Evolutionary conservation across 208 protist species (phyloP).

Genomic region (Acanthamoeba polyphaga): DNA sequence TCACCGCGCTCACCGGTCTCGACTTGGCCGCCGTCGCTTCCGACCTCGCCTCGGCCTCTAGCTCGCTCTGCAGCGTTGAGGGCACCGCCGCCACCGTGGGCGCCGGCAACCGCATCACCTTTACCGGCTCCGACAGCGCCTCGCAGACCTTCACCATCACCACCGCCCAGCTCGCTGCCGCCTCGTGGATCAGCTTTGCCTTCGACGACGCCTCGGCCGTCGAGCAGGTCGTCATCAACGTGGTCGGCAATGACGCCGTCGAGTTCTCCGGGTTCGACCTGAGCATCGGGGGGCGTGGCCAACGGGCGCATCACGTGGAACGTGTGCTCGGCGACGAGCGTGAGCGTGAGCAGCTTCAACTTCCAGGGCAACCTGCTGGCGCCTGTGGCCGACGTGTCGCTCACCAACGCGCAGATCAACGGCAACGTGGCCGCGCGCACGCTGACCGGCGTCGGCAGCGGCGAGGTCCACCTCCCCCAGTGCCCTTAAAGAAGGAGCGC

Average conservation of each 20-base stretch:
- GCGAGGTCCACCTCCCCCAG: constrained; percentile 23
- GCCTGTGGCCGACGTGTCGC: not conserved
- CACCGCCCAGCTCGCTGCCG: not conserved
- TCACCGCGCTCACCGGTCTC: not conserved
- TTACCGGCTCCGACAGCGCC: not conserved
- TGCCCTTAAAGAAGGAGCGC: not conserved
- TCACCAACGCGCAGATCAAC: constrained; percentile 45
- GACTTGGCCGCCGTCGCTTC: not conserved
- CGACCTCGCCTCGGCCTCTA: not conserved
- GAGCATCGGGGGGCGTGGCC: not conserved
- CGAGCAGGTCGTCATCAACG: constrained; percentile 34
- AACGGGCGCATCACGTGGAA: constrained; percentile 22
- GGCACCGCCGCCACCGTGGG: not conserved
- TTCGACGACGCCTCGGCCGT: not conserved
- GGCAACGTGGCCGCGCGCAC: constrained; percentile 20
- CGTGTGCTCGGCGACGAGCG: constrained; percentile 20
- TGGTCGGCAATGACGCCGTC: not conserved
- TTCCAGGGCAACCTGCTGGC: constrained; percentile 33
- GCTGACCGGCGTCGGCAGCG: not conserved
- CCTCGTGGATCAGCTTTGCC: constrained; percentile 7
- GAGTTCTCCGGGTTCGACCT: not conserved
- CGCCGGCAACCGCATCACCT: not conserved
- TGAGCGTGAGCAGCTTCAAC: not conserved
- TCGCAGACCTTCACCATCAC: constrained; percentile 35
- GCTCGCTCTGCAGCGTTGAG: not conserved